A percentile compares a stretch with the other conserved stretches of the same genome.
Evolutionary conservation across 2,329 filamentous ascomycete genomes (phyloP).

Genomic region (Zelopaecilomyces penicillatus): DNA sequence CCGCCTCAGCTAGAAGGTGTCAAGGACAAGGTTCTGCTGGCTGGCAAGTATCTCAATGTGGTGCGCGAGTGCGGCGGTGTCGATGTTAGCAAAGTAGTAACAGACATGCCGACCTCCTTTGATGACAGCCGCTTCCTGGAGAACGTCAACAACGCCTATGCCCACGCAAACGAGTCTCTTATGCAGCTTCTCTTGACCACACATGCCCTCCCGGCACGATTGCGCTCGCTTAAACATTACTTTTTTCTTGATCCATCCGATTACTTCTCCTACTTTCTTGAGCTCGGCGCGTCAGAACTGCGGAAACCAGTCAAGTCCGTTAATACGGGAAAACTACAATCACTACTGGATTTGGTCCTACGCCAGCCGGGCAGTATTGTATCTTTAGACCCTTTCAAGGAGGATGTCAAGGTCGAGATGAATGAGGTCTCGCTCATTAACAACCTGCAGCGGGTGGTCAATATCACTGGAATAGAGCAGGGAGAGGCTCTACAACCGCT

Average conservation of each 20-base stretch:
- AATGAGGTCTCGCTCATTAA: constrained; percentile 90
- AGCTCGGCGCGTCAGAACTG: constrained; percentile 80
- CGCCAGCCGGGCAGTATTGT: constrained; percentile 95
- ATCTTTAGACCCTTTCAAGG: constrained; percentile 91
- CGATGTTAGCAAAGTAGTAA: constrained; percentile 80
- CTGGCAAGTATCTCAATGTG: constrained; percentile 96
- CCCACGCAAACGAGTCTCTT: constrained; percentile 88
- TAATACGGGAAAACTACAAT: constrained; percentile 90
- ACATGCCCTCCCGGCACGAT: constrained; percentile 76
- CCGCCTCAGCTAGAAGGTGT: constrained; percentile 86
- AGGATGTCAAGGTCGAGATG: constrained; percentile 96
- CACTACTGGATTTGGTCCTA: constrained; percentile 86
- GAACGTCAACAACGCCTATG: constrained; percentile 92
- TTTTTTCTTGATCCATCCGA: constrained; percentile 98
- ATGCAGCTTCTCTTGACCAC: constrained; percentile 87
- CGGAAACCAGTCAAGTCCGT: constrained; percentile 82
- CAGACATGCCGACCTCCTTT: constrained; percentile 84
- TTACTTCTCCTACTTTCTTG: constrained; percentile 96
- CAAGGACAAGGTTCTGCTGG: constrained; percentile 88
- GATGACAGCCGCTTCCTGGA: constrained; percentile 88
- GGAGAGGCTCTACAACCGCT: constrained; percentile 73
- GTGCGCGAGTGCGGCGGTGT: constrained; percentile 95
- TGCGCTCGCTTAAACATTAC: constrained; percentile 93
- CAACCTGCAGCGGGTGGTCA: constrained; percentile 91
- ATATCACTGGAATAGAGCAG: constrained; percentile 90